Conservation (phyloP, 352 stramenopile genomes). For the Phytopythium cucurbitacearum region DNA sequence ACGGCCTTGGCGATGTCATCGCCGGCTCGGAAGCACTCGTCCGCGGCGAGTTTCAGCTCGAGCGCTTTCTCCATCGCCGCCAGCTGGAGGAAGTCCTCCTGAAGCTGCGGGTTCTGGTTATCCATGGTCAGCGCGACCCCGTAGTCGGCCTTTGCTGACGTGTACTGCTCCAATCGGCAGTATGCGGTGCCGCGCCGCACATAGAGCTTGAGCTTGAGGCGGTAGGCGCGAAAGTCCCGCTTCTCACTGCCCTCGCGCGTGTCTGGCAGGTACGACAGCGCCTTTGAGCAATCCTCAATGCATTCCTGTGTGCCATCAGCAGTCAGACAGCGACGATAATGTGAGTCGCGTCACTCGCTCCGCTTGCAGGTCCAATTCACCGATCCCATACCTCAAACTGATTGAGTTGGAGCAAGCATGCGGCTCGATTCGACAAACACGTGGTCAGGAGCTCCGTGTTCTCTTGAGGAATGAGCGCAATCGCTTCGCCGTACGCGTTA, state of each 20-base stretch:
- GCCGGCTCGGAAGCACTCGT: conserved; percentile 33
- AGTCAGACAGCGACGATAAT: background rate
- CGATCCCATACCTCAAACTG: conserved; percentile 43
- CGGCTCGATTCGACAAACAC: conserved; percentile 70
- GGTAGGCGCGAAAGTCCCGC: conserved; percentile 35
- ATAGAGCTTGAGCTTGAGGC: conserved; percentile 71
- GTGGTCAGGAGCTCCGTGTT: conserved; percentile 40
- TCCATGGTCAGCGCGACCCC: conserved; percentile 75
- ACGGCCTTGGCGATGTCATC: conserved; percentile 37
- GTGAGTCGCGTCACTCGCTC: too few relatives aligned
- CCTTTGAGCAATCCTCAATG: conserved; percentile 61
- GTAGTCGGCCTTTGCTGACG: conserved; percentile 73
- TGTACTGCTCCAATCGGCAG: conserved; percentile 55
- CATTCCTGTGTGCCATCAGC: conserved; percentile 27
- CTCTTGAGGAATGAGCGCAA: conserved; percentile 23
- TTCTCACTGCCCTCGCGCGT: conserved; percentile 30
- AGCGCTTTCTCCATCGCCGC: conserved; percentile 50
- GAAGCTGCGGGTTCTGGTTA: conserved; percentile 55
- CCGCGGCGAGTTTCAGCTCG: conserved; percentile 42
- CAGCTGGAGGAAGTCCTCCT: conserved; percentile 67
- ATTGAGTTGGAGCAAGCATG: conserved; percentile 50
- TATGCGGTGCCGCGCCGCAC: conserved; percentile 67
- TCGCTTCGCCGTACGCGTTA: conserved; percentile 67
- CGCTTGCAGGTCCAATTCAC: background rate
- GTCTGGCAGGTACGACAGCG: conserved; percentile 62